phyloP scores from a whole-genome alignment of 164 flowering plant species.

The Berberis thunbergii region DNA sequence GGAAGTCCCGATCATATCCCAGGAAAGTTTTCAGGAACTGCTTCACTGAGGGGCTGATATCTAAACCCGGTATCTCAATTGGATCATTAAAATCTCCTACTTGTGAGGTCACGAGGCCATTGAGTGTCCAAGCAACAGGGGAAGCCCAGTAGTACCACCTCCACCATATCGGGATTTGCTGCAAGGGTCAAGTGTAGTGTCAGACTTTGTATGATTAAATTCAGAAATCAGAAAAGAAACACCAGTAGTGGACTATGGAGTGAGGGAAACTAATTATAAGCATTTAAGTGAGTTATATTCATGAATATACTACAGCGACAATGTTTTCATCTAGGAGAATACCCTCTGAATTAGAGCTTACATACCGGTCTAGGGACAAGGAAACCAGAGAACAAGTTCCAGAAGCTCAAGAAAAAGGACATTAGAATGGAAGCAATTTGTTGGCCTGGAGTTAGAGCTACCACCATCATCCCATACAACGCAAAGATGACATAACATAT shows the following conservation, averaged over 20 bases:
- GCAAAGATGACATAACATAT: slow-evolving; percentile 41
- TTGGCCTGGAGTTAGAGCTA: slow-evolving; percentile 41
- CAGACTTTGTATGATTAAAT: not conserved
- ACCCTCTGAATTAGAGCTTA: not conserved
- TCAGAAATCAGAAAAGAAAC: too few species aligned
- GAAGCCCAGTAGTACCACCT: slow-evolving; percentile 27
- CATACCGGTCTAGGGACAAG: slow-evolving; percentile 43
- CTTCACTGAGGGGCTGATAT: slow-evolving; percentile 20
- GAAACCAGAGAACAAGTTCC: slow-evolving; percentile 62
- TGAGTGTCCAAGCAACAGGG: slow-evolving; percentile 27
- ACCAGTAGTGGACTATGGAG: too few species aligned
- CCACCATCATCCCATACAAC: slow-evolving; percentile 49
- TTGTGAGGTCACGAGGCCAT: slow-evolving; percentile 25
- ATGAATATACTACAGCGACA: not conserved
- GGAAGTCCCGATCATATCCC: slow-evolving; percentile 60
- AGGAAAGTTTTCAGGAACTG: slow-evolving; percentile 32
- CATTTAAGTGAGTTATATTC: not conserved
- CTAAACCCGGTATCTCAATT: slow-evolving; percentile 42
- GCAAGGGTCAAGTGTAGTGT: slow-evolving; percentile 3
- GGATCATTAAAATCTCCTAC: slow-evolving; percentile 16
- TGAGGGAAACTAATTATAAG: too few species aligned
- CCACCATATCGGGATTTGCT: slow-evolving; percentile 26
- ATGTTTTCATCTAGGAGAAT: not conserved
- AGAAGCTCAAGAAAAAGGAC: slow-evolving; percentile 46
- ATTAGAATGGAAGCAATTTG: slow-evolving; percentile 44